Percentiles rank a stretch among this genome's conserved stretches.
Conservation (phyloP, 1,284 basidiomycete species). For the Melampsora larici-populina region DNA sequence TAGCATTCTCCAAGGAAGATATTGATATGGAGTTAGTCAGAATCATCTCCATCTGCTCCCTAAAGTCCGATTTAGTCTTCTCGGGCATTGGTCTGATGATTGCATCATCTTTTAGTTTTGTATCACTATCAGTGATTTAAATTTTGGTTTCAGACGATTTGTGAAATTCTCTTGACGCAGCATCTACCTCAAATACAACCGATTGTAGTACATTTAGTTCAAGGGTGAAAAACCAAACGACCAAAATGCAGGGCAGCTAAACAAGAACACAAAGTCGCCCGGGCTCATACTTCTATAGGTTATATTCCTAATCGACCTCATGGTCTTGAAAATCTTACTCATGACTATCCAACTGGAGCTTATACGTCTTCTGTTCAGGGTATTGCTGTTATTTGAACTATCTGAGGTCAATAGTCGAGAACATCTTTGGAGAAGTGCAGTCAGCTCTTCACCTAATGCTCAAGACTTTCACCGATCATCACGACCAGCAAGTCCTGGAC, state of each 20-base stretch:
- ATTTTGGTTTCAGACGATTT: constrained; percentile 84
- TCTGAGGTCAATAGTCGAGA: constrained; percentile 26
- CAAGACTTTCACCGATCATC: too few species aligned
- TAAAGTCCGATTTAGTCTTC: too few species aligned
- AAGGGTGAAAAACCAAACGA: constrained; percentile 88
- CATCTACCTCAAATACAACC: too few species aligned
- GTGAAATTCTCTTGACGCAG: constrained; percentile 79
- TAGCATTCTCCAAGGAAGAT: too few species aligned
- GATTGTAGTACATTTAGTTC: too few species aligned
- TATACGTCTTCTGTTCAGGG: constrained; percentile 20
- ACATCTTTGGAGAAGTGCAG: too few species aligned
- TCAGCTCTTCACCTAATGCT: too few species aligned
- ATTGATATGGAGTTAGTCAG: too few species aligned
- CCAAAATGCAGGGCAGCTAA: constrained; percentile 61
- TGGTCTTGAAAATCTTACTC: constrained; percentile 5
- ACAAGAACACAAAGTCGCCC: constrained; percentile 42
- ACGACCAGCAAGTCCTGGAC: too few species aligned
- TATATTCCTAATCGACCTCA: constrained; percentile 38
- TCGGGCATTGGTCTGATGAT: too few species aligned
- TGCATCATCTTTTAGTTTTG: too few species aligned
- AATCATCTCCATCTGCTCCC: too few species aligned
- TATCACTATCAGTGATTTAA: constrained; percentile 68
- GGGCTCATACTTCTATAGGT: constrained; percentile 16
- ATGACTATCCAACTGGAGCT: constrained; percentile 11
- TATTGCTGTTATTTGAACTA: constrained; percentile 31